Evolutionary conservation across 1,284 basidiomycete species (phyloP), one percentile per base, ranked within the genome.

Genomic region (Ustilago vetiveriae): DNA sequence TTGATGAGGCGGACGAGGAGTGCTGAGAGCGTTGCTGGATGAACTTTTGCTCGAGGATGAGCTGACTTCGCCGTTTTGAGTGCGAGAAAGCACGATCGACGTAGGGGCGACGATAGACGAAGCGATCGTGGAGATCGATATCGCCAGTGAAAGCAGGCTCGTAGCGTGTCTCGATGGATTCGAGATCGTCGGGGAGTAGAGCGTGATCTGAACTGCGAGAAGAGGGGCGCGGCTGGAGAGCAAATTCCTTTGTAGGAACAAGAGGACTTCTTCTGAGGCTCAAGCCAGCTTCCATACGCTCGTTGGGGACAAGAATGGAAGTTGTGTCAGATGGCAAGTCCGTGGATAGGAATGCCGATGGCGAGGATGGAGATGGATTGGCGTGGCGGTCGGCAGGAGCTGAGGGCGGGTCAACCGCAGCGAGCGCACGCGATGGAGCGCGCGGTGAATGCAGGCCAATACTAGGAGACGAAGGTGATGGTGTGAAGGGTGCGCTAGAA

Each of bases 241-340:
- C 22, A 21, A 62, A 52, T 9, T 57, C 53, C 21, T 46, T 26
- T 27, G 29, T 39, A 11, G 36, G 64, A 6, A 44, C 14, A 17
- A 62, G 22, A 4, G 65, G 65, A 37, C 58, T 68, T 50, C 52
- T 55, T 17, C 58, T 37, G 4, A 67, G 38, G 45, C 65, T 59
- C 11, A 72, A 45, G 29, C 64, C 69, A 17, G 66, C 69, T 64
- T 67, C 59, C 69, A 64, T 72, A 49, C 56, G 39, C 19, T 67
- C 53, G 65, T 68, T 72, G 43, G 52, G 64, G 22, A 68, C 42
- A 19, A 67, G 26, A 24, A 60, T 67, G 32, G 42, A 42, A n/a
- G 27, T 23, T 7, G 33, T 7, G n/a, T 50, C 40, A n/a, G 42
- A 39, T 42, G 33, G 30, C 26, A 8, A 51, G 22, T 5, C 27